Evolutionary conservation across 176 grass and related monocot species (phyloP).

Genomic region (Microstegium vimineum): DNA sequence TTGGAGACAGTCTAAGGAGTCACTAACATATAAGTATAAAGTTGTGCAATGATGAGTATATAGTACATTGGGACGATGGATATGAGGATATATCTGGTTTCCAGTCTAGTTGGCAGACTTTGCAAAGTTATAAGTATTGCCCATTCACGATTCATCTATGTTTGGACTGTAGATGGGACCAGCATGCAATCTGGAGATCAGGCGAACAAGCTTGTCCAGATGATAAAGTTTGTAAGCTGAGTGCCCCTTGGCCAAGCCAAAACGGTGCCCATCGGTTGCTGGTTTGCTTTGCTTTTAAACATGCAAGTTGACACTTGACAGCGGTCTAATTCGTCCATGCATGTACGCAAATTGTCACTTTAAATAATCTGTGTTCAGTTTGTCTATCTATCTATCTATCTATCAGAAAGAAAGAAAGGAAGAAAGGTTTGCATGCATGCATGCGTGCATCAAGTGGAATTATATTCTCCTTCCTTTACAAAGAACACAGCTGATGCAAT

Average conservation of each 20-base stretch:
- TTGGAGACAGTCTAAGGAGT: no score
- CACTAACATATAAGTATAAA: neutral
- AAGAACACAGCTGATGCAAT: neutral
- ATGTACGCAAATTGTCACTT: neutral
- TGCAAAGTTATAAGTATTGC: neutral
- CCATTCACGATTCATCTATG: neutral
- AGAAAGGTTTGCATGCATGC: neutral
- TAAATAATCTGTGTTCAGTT: neutral
- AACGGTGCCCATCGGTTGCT: neutral
- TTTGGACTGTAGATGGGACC: no score
- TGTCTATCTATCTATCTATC: neutral
- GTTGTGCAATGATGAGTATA: neutral
- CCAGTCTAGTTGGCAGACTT: neutral
- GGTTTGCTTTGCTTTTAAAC: neutral
- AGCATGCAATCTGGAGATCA: neutral
- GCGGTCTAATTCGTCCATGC: neutral
- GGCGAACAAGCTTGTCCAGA: neutral
- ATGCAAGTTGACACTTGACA: constrained; percentile 11
- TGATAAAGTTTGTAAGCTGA: neutral
- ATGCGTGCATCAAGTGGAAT: neutral
- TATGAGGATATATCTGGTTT: no score
- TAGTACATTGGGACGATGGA: neutral
- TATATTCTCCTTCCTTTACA: neutral
- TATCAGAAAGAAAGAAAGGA: neutral
- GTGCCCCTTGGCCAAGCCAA: neutral